These are phyloP conservation scores for Kuraishia piskuri DNA, from an alignment of 805 yeast species.

Conservation along the genomic window DNA sequence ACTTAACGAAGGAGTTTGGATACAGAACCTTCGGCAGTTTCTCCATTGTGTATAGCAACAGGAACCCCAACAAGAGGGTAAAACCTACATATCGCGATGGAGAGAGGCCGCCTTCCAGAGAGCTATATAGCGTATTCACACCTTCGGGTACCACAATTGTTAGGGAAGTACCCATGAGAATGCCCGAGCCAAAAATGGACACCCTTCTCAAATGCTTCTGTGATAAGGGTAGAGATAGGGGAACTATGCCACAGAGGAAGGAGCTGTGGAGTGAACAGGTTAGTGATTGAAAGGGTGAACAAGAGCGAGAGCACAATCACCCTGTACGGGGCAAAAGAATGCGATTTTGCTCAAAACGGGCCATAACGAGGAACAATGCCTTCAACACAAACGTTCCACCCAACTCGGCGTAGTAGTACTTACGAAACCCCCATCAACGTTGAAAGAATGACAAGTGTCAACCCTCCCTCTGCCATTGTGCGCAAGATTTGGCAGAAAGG, in stretches of 20 bases:
- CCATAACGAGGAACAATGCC: too few relatives aligned
- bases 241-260: conserved; percentile 19
- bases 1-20: not conserved
- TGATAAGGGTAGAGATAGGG: conserved; percentile 15
- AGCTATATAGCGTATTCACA: conserved; percentile 30
- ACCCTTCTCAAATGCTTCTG: conserved; percentile 24
- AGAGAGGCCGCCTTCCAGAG: conserved; percentile 2
- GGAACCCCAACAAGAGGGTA: conserved; percentile 44
- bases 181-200: conserved; percentile 49
- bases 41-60: conserved; percentile 44
- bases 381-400: not conserved
- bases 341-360: too few relatives aligned
- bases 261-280: conserved; percentile 10
- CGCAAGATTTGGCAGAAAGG: not conserved
- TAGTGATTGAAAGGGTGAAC: not conserved
- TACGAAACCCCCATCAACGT: conserved; percentile 4
- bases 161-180: conserved; percentile 52
- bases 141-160: conserved; percentile 63
- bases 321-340: too few relatives aligned
- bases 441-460: conserved; percentile 2
- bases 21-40: conserved; percentile 14
- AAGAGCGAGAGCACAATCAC: not conserved
- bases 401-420: not conserved
- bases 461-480: not conserved
- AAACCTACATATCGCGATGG: conserved; percentile 28